Evolutionary conservation across 495 filamentous ascomycete species (phyloP).

Genomic region (Paragyromitra xinjiangensis): DNA sequence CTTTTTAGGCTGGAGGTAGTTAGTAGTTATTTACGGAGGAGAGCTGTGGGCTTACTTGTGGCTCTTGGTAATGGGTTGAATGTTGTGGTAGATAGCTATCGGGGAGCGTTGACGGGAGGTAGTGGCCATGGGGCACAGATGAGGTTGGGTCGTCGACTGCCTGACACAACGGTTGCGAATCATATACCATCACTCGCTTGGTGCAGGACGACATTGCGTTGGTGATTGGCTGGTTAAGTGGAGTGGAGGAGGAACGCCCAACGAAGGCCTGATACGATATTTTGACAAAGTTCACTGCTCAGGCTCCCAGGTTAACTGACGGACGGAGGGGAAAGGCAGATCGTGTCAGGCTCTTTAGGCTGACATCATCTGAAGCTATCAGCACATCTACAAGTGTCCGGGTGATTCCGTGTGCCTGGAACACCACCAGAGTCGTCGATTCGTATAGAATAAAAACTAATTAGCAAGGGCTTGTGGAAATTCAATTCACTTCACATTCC

Average conservation of each 20-base stretch:
- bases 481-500: too few species aligned
- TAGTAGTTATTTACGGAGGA: not conserved
- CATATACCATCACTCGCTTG: slow-evolving; percentile 21
- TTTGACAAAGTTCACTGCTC: not conserved
- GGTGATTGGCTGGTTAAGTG: not conserved
- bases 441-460: too few species aligned
- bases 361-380: not conserved
- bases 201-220: not conserved
- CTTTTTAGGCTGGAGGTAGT: not conserved
- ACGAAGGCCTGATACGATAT: not conserved
- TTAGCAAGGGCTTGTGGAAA: too few species aligned
- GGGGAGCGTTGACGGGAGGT: not conserved
- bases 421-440: too few species aligned
- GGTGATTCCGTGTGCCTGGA: too few species aligned
- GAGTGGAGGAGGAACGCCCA: not conserved
- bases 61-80: not conserved
- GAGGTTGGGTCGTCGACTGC: not conserved
- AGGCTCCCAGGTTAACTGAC: too few species aligned
- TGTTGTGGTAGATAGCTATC: not conserved
- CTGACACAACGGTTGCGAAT: not conserved
- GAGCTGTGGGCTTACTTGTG: not conserved
- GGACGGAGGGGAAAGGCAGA: not conserved
- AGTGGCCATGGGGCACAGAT: not conserved
- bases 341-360: not conserved
- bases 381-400: too few species aligned